Evolutionary conservation across 169 alveolate species (phyloP).

Genomic region (Eimeria necatrix): DNA sequence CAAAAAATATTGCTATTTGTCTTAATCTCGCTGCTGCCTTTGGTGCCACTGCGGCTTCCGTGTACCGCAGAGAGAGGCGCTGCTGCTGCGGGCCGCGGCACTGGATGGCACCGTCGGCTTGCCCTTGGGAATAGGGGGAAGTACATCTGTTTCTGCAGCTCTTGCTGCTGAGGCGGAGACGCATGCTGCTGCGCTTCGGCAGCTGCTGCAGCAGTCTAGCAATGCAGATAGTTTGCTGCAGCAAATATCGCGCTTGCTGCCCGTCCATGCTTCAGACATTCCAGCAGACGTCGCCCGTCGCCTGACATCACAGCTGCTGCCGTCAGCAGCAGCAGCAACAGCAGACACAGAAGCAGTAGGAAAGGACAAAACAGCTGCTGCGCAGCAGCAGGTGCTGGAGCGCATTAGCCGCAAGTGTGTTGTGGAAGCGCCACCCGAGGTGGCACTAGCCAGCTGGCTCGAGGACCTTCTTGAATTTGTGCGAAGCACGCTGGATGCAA

Average conservation of each 20-base stretch:
- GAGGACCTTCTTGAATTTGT: conserved; percentile 32
- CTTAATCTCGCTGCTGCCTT: background rate
- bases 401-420: background rate
- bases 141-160: conserved; percentile 43
- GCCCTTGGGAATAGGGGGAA: background rate
- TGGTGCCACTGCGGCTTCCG: conserved; percentile 8
- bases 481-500: conserved; percentile 32
- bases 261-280: conserved; percentile 37
- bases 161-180: conserved; percentile 59
- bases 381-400: conserved; percentile 42
- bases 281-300: conserved; percentile 52
- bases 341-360: background rate
- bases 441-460: conserved; percentile 57
- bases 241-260: conserved; percentile 26
- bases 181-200: conserved; percentile 50
- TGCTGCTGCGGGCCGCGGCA: conserved; percentile 70
- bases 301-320: background rate
- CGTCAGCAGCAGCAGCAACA: background rate
- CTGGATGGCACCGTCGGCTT: conserved; percentile 28
- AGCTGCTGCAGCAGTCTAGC: conserved; percentile 46
- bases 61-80: conserved; percentile 42
- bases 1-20: no score
- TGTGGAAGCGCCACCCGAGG: conserved; percentile 43
- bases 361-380: background rate
- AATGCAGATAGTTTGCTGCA: conserved; percentile 19